Evolutionary conservation across 2,329 filamentous ascomycete species (phyloP).

Genomic region (Lanzia echinophila): DNA sequence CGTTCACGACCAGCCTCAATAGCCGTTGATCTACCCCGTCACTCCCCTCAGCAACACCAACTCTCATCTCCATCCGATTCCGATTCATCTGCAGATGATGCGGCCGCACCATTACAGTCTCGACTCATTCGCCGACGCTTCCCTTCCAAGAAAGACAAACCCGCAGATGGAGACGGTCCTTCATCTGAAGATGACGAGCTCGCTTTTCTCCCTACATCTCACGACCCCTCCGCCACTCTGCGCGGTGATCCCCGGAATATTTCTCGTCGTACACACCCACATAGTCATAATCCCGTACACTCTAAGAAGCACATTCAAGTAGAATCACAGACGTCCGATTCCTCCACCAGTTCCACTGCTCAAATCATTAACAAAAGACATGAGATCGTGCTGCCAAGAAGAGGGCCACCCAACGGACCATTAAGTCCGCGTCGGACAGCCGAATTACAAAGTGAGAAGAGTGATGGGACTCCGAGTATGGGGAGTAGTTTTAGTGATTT

Average conservation of each 20-base stretch:
- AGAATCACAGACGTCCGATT: constrained; percentile 48
- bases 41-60: constrained; percentile 15
- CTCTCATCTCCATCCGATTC: constrained; percentile 21
- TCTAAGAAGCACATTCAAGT: constrained; percentile 18
- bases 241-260: constrained; percentile 23
- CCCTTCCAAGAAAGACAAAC: constrained; percentile 20
- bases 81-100: constrained; percentile 18
- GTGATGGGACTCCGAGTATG: constrained; percentile 67
- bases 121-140: constrained; percentile 28
- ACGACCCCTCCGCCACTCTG: constrained; percentile 28
- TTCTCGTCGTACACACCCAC: not conserved
- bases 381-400: not conserved
- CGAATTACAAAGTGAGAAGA: constrained; percentile 56
- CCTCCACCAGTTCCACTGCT: constrained; percentile 47
- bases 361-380: constrained; percentile 14
- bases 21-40: constrained; percentile 8
- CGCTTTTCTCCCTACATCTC: constrained; percentile 21
- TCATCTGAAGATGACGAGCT: constrained; percentile 27
- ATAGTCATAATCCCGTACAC: constrained; percentile 3
- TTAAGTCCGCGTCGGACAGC: constrained; percentile 53
- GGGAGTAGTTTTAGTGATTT: constrained; percentile 83
- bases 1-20: constrained; percentile 15
- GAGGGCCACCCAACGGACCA: constrained; percentile 33
- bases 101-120: constrained; percentile 22
- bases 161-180: constrained; percentile 20